These are phyloP conservation scores for Schwanniomyces occidentalis DNA, from an alignment of 805 yeast genomes.

Conservation along the genomic window DNA sequence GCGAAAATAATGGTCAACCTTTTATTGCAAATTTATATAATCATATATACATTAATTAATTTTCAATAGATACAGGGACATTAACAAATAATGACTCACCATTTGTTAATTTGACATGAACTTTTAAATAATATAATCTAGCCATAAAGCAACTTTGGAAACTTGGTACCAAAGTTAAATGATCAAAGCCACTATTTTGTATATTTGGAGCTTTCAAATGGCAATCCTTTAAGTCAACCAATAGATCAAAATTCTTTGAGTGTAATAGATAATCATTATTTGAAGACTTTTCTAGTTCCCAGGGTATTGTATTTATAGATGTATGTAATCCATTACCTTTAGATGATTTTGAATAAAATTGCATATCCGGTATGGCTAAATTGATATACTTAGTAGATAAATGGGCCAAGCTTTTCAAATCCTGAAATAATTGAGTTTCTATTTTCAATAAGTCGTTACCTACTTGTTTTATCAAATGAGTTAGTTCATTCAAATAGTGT, in stretches of 20 bases:
- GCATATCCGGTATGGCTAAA: constrained; percentile 23
- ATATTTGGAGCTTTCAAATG: constrained; percentile 26
- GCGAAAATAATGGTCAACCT: too few species aligned
- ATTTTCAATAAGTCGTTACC: constrained; percentile 35
- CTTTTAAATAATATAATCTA: constrained; percentile 36
- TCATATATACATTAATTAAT: constrained; percentile 8
- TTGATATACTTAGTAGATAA: constrained; percentile 35
- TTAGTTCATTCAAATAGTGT: constrained; percentile 24
- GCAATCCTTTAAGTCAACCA: constrained; percentile 28
- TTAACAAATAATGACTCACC: constrained; percentile 32
- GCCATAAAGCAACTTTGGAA: constrained; percentile 39
- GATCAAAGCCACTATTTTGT: constrained; percentile 23
- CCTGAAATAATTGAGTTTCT: constrained; percentile 36
- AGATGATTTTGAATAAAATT: constrained; percentile 12
- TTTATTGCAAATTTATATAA: too few species aligned
- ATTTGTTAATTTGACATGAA: constrained; percentile 27
- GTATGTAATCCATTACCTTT: constrained; percentile 20
- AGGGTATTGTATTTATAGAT: constrained; percentile 27
- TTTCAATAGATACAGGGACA: constrained; percentile 36
- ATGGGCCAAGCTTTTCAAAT: constrained; percentile 35
- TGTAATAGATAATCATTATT: constrained; percentile 18
- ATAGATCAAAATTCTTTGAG: constrained; percentile 29
- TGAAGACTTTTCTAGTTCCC: constrained; percentile 21
- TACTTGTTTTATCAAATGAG: constrained; percentile 29
- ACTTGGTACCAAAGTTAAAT: constrained; percentile 37